Evolutionary conservation across 371 early-diverging fungal species (phyloP), one percentile per base, ranked within the genome.

Genomic region (Rhizopus sp.): DNA sequence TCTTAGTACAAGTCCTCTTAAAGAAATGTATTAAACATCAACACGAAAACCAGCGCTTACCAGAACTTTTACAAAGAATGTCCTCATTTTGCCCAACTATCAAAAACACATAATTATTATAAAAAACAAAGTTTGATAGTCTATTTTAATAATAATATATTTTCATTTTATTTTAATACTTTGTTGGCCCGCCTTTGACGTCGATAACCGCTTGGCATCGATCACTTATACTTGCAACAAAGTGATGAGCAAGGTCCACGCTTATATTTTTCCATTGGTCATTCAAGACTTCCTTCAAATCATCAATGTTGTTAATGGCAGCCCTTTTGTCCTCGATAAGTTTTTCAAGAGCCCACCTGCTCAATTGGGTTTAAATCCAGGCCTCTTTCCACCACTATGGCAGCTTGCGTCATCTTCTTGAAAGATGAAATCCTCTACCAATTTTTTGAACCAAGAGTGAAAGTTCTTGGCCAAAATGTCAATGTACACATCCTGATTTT

Each of bases 311-410:
- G 1, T 6, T 40, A 12, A 41, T 13, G 1, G 15, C 4, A 0
- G 7, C 8, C 32, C 40, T 53, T 10, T 7, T 15, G 15, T 15
- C 7, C 7, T 37, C 39, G 17, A 48, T 53, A 34, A 5, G 1
- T 1, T 5, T 23, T n/a, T 50, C 55, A 1, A 63, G 46, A 42
- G 12, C 17, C 5, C 3, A 3, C 64, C 59, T 64, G 47, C 49
- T 64, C 64, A 31, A 59, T 59, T 0, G 55, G 52, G 9, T 55
- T 64, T 7, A 59, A 39, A 42, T 64, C 59, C n/a, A 59, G 59
- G n/a, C 31, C 31, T 35, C n/a, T 9, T 57, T 58, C 42, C 45
- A 58, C 54, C 45, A 38, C 13, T 63, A 48, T 58, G 58, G 45
- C 58, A 57, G 7, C 31, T 16, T 31, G 63, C 51, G 0, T 53